Base-by-base conservation (phyloP, 2,329 filamentous ascomycete species). In the Calonectria pseudoturangicola region DNA sequence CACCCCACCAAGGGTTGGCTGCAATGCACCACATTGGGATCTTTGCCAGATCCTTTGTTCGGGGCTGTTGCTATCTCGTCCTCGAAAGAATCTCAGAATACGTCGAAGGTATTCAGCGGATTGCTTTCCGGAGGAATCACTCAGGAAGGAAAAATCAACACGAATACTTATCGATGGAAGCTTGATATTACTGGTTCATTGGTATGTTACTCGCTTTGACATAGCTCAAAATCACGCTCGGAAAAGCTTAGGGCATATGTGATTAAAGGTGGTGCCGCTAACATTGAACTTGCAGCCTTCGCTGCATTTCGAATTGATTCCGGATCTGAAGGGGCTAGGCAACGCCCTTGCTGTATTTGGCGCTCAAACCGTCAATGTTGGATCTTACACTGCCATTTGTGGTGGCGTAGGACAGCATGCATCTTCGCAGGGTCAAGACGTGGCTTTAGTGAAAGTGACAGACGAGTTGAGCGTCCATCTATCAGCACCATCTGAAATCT, bases 71-170 rank as follows among this genome's bases (percentile, higher is more conserved):
- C 89, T 2, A 74, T 84, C 45, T 81, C 82, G 33, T 80, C 79
- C 4, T 67, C 70, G 13, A 70, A 72, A 30, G 68, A 78, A 15
- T 43, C 68, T 70, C 62, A 64, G 21, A 56, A 36, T 1, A 73
- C 75, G 50, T 78, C 84, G 28, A 73, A 82, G 51, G 79, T 74
- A 5, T 88, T 88, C 68, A 78, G 83, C 51, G 95, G 95, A 0
- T 82, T 96, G 2, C 77, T 97, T 2, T 86, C 91, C 21, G 95
- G 95, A 21, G 96, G 96, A 0, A 92, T 97, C 79, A 87, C 88
- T 27, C 84, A 84, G 47, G 88, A 93, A 80, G 94, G 93, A 3
- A 86, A 88, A 10, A 86, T 97, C 16, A 84, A 91, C 25, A 85
- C 89, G 50, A 90, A 92, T 70, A 86, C 92, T 16, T 93, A 93